Evolutionary conservation across 768 basidiomycete genomes (phyloP).

Genomic region (Russula foetens): DNA sequence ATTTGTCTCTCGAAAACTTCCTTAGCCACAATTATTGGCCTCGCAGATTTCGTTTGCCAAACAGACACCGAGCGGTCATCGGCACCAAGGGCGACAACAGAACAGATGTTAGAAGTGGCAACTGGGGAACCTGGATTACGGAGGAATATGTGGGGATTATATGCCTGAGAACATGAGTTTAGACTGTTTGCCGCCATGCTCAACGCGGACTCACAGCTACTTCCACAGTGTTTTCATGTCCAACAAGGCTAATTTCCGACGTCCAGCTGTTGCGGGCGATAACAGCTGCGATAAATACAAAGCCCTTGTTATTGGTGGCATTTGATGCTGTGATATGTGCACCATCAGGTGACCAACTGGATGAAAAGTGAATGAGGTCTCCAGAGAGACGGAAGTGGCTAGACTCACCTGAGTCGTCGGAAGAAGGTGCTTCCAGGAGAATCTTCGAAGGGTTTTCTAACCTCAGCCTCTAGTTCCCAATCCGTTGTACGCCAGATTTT

Average conservation of each 20-base stretch:
- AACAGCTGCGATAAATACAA: slow-evolving; percentile 95
- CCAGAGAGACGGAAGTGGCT: not conserved
- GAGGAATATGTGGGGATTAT: slow-evolving; percentile 92
- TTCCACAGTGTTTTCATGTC: slow-evolving; percentile 95
- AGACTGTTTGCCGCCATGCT: not conserved
- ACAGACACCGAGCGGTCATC: slow-evolving; percentile 91
- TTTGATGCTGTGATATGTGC: slow-evolving; percentile 97
- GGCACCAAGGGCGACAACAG: slow-evolving; percentile 88
- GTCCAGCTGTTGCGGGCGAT: slow-evolving; percentile 87
- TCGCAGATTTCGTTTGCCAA: slow-evolving; percentile 90
- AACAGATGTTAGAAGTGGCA: slow-evolving; percentile 77
- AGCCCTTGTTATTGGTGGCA: slow-evolving; percentile 91
- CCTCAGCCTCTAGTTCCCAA: slow-evolving; percentile 79
- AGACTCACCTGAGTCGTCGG: slow-evolving; percentile 66
- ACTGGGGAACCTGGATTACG: slow-evolving; percentile 61
- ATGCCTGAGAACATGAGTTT: slow-evolving; percentile 44
- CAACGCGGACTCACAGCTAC: slow-evolving; percentile 61
- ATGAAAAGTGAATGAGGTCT: not conserved
- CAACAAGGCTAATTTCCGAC: slow-evolving; percentile 88
- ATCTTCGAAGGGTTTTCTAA: slow-evolving; percentile 86
- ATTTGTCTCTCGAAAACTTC: slow-evolving; percentile 94
- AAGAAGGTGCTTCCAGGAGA: slow-evolving; percentile 96
- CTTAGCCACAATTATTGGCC: slow-evolving; percentile 86
- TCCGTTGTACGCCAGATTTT: slow-evolving; percentile 95
- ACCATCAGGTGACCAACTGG: slow-evolving; percentile 98